Conservation (phyloP, 108 stramenopile genomes). For the Skeletonema marinoi region DNA sequence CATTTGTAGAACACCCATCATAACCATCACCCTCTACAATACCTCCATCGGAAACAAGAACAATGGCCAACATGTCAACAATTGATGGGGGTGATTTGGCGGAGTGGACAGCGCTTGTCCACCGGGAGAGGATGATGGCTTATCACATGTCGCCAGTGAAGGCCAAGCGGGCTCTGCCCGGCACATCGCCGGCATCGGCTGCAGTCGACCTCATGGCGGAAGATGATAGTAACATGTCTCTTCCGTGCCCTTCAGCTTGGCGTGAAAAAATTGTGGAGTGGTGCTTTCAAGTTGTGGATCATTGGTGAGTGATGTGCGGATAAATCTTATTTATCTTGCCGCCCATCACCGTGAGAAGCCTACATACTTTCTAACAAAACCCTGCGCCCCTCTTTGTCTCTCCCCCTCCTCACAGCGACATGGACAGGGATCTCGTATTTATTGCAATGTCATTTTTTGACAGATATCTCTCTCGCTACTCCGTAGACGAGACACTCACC, state of each 20-base stretch:
- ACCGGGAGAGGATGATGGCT: neutral
- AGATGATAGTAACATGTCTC: neutral
- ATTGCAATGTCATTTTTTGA: constrained; percentile 17
- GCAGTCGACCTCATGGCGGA: neutral
- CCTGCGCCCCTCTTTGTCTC: neutral
- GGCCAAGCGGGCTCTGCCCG: neutral
- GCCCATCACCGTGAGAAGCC: neutral
- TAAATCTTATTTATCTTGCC: neutral
- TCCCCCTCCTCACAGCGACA: neutral
- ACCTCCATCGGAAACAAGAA: neutral
- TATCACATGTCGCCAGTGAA: neutral
- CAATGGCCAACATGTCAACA: neutral
- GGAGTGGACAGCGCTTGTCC: constrained; percentile 1
- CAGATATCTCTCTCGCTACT: constrained; percentile 15
- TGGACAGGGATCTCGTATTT: constrained; percentile 2
- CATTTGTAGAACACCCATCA: neutral
- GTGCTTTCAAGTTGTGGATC: constrained; percentile 10
- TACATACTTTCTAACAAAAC: neutral
- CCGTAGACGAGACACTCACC: neutral
- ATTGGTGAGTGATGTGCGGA: constrained; percentile 1
- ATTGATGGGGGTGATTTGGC: neutral
- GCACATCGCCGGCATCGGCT: neutral
- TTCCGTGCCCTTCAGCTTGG: constrained; percentile 1
- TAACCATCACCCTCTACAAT: neutral
- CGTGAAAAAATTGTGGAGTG: constrained; percentile 20